Percentiles rank a stretch among this genome's conserved stretches.
Evolutionary conservation across 495 filamentous ascomycete species (phyloP).

Genomic region (Penicillium arizonense): DNA sequence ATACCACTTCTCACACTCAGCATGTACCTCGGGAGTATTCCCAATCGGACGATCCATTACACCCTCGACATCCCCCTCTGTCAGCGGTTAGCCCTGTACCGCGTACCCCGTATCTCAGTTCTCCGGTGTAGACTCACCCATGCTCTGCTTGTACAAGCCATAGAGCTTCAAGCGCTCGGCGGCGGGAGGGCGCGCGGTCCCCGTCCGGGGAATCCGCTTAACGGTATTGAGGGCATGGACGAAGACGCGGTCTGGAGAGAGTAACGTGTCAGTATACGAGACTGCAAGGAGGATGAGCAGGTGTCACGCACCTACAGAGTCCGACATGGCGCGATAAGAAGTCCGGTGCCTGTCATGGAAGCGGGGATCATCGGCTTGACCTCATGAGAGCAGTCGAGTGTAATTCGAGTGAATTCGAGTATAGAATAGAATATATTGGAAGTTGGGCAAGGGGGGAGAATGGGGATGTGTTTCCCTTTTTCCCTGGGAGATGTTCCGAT

Average conservation of each 20-base stretch:
- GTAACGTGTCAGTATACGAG: not conserved
- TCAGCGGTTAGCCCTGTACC: conserved; percentile 1
- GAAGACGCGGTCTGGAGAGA: conserved; percentile 81
- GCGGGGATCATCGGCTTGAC: conserved; percentile 29
- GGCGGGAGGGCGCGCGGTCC: conserved; percentile 81
- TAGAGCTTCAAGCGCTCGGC: conserved; percentile 86
- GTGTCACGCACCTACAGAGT: conserved; percentile 51
- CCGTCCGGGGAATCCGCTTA: conserved; percentile 93
- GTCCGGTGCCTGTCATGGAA: conserved; percentile 35
- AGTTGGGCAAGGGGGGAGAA: too few relatives aligned
- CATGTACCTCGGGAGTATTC: conserved; percentile 49
- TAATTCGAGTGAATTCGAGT: not conserved
- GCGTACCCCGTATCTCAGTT: not conserved
- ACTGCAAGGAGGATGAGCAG: not conserved
- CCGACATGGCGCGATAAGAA: conserved; percentile 46
- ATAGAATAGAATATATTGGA: too few relatives aligned
- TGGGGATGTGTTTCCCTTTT: not conserved
- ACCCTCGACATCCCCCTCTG: conserved; percentile 89
- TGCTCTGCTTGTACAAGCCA: conserved; percentile 97
- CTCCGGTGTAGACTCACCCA: conserved; percentile 52
- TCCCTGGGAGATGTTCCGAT: too few relatives aligned
- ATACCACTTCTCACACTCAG: conserved; percentile 64
- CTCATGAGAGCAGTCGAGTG: conserved; percentile 20
- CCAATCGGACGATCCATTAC: conserved; percentile 81
- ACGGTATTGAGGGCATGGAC: conserved; percentile 98